phyloP scores from a whole-genome alignment of 1,139 yeast genomes.

The Magnusiomyces tetraspermus region DNA sequence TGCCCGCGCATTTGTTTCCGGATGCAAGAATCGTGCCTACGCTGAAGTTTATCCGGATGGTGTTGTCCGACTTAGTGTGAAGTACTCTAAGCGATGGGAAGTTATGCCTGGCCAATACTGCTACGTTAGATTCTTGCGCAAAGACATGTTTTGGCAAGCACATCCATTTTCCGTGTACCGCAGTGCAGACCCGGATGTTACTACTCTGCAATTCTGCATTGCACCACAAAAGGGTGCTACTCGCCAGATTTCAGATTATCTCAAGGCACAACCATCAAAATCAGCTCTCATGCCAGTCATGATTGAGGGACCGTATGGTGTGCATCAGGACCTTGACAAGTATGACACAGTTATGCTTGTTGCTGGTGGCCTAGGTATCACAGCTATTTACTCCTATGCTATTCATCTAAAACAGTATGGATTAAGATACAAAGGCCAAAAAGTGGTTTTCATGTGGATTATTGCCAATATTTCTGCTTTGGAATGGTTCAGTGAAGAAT shows the following conservation, averaged over 20 bases:
- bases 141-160: constrained; percentile 42
- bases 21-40: constrained; percentile 34
- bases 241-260: constrained; percentile 20
- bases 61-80: constrained; percentile 23
- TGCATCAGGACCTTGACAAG: constrained; percentile 39
- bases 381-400: constrained; percentile 36
- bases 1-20: constrained; percentile 32
- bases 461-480: constrained; percentile 39
- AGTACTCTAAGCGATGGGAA: constrained; percentile 32
- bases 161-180: constrained; percentile 57
- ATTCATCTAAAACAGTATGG: constrained; percentile 7
- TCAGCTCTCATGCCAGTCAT: constrained; percentile 29
- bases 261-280: constrained; percentile 15
- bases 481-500: constrained; percentile 38
- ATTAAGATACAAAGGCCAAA: constrained; percentile 21
- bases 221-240: constrained; percentile 30
- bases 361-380: constrained; percentile 64
- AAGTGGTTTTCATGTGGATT: constrained; percentile 43
- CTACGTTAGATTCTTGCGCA: constrained; percentile 43
- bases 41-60: constrained; percentile 26
- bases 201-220: constrained; percentile 27
- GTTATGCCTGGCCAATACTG: constrained; percentile 51
- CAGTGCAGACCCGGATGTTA: constrained; percentile 9
- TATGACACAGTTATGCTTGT: constrained; percentile 44
- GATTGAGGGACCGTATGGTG: constrained; percentile 56